Evolutionary conservation across 129 eudicot species (phyloP), one percentile per base, ranked within the genome.

Genomic region (Lactuca saligna): DNA sequence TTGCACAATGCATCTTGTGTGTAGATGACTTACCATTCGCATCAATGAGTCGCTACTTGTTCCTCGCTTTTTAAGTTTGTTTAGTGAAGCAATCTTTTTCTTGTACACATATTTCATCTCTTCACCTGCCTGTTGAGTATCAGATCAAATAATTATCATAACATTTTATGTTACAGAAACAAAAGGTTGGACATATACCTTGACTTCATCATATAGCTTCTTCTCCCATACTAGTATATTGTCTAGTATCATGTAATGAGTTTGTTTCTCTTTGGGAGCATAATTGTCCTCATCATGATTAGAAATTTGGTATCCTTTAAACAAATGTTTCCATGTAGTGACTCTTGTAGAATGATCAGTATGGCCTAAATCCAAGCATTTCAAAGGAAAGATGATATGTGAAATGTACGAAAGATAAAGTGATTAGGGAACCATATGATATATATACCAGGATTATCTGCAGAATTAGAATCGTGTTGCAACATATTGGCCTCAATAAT

Each of bases 211-310:
- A 68, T 81, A 88, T 38, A 91, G 82, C 79, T 88, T 88, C 65
- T 79, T 88, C 82, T 91, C 96, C 97, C 97, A 91, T 35, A 82
- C 93, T 63, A 91, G 81, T 79, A 91, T 81, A 82, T 85, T 88
- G 72, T 91, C 96, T 71, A 91, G 60, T 56, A 91, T 82, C 1
- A 85, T 88, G 32, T 86, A 88, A 78, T 83, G 96, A 35, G 86
- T 85, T 75, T 91, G 92, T 71, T 85, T 62, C 68, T 83, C 92
- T 75, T 80, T 88, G 4, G 85, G 85, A 68, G 79, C 91, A 51
- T 80, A 88, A 49, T 82, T 86, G 31, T 86, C 94, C 37, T 65
- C 72, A 8, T 65, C 70, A 57, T 81, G 86, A 31, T 82, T 80
- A 4, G 71, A 39, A 73, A 80, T 80, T 10, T 62, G 34, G 8